phyloP scores from a whole-genome alignment of 257 asterid species.

The Capsicum pubescens region DNA sequence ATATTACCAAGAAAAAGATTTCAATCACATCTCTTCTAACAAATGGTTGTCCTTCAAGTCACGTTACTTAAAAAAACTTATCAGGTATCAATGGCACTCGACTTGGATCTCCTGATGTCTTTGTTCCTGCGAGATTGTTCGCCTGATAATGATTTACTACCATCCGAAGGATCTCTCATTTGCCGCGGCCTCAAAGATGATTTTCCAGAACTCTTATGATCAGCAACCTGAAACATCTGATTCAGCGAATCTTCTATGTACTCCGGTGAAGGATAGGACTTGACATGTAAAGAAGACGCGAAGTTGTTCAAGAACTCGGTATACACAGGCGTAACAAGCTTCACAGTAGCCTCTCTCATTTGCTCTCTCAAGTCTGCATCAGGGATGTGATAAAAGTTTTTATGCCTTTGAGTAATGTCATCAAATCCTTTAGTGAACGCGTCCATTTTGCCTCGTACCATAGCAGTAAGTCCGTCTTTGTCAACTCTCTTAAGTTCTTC shows the following conservation, averaged over 20 bases:
- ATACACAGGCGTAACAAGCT: constrained; percentile 61
- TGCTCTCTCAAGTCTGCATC: constrained; percentile 83
- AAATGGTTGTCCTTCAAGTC: constrained; percentile 13
- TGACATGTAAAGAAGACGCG: constrained; percentile 43
- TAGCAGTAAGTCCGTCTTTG: constrained; percentile 38
- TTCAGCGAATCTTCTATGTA: constrained; percentile 50
- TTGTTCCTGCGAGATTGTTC: constrained; percentile 43
- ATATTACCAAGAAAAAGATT: background rate
- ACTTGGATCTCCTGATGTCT: constrained; percentile 34
- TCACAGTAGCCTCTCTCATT: constrained; percentile 63
- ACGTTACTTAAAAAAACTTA: background rate
- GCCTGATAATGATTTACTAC: constrained; percentile 39
- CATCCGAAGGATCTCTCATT: constrained; percentile 31
- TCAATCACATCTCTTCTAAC: background rate
- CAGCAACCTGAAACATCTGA: constrained; percentile 53
- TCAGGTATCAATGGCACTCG: constrained; percentile 36
- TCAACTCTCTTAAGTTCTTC: constrained; percentile 44
- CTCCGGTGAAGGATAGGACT: constrained; percentile 45
- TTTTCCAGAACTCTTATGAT: constrained; percentile 37
- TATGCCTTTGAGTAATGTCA: constrained; percentile 58
- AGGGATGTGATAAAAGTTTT: constrained; percentile 54
- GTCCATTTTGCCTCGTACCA: constrained; percentile 58
- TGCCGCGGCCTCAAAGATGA: constrained; percentile 28
- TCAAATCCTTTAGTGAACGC: constrained; percentile 59
- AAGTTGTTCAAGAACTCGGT: constrained; percentile 48